These are phyloP conservation scores for Globisporangium sylvaticum DNA, from an alignment of 352 stramenopile species.

Conservation along the genomic window DNA sequence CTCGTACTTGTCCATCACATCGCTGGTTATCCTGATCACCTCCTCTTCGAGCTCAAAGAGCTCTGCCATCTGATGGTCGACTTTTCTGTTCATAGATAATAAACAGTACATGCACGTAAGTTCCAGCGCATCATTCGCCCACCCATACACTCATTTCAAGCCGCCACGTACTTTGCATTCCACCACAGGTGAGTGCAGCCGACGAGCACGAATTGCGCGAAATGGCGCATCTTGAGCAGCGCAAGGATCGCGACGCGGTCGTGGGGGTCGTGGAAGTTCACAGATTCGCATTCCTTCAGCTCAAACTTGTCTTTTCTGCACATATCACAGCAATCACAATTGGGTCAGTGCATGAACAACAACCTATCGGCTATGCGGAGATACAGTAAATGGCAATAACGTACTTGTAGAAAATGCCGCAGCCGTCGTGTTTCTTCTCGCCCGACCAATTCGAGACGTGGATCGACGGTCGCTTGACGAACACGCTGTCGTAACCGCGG, in stretches of 20 bases:
- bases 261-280: slow-evolving; percentile 86
- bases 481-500: slow-evolving; percentile 83
- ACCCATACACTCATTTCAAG: not conserved
- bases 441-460: slow-evolving; percentile 85
- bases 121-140: not conserved
- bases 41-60: slow-evolving; percentile 82
- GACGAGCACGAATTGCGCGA: slow-evolving; percentile 76
- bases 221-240: slow-evolving; percentile 79
- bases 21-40: slow-evolving; percentile 72
- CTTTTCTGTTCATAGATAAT: slow-evolving; percentile 39
- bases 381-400: slow-evolving; percentile 6
- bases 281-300: slow-evolving; percentile 78
- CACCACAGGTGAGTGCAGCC: slow-evolving; percentile 86
- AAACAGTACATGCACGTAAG: not conserved
- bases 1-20: slow-evolving; percentile 82
- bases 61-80: slow-evolving; percentile 86
- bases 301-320: slow-evolving; percentile 82
- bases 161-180: slow-evolving; percentile 68
- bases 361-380: not conserved
- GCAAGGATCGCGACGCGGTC: slow-evolving; percentile 83
- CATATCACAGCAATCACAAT: not conserved
- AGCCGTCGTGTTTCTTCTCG: slow-evolving; percentile 86
- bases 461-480: slow-evolving; percentile 80
- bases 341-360: not conserved
- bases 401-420: slow-evolving; percentile 86